Percentiles rank a stretch among this genome's conserved stretches.
phyloP scores from a whole-genome alignment of 371 early-diverging fungal genomes.

The Chytridiales sp. region DNA sequence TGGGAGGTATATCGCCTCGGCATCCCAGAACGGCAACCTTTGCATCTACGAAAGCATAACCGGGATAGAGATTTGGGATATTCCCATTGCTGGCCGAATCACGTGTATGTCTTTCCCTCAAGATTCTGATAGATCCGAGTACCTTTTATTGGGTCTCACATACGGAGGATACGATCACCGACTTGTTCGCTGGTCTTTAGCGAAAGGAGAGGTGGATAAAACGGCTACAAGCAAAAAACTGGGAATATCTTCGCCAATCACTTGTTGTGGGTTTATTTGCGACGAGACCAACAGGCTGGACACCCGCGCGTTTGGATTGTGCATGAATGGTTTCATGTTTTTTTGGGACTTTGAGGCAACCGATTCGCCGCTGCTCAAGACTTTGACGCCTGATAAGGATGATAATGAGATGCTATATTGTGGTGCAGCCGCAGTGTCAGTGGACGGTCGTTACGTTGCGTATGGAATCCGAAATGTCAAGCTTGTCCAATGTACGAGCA shows the following conservation, averaged over 20 bases:
- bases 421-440: slow-evolving; percentile 11
- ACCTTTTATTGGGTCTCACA: background rate
- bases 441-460: slow-evolving; percentile 14
- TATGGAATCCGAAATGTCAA: slow-evolving; percentile 11
- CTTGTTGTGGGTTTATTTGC: slow-evolving; percentile 11
- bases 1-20: slow-evolving; percentile 16
- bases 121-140: background rate
- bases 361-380: slow-evolving; percentile 11
- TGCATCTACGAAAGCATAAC: slow-evolving; percentile 13
- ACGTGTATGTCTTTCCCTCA: slow-evolving; percentile 22
- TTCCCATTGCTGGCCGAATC: background rate
- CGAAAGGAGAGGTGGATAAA: slow-evolving; percentile 4
- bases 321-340: slow-evolving; percentile 12
- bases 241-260: slow-evolving; percentile 4
- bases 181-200: slow-evolving; percentile 13
- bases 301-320: slow-evolving; percentile 18
- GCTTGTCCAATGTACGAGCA: background rate
- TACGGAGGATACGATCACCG: background rate
- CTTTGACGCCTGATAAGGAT: slow-evolving; percentile 13
- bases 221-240: slow-evolving; percentile 6
- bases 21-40: slow-evolving; percentile 16
- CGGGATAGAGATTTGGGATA: slow-evolving; percentile 3
- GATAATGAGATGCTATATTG: slow-evolving; percentile 20
- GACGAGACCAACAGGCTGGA: background rate
- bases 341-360: slow-evolving; percentile 19